A percentile compares a stretch with the other conserved stretches of the same genome.
phyloP scores from a whole-genome alignment of 2,329 filamentous ascomycete species.

The Tolypocladium amazonense region DNA sequence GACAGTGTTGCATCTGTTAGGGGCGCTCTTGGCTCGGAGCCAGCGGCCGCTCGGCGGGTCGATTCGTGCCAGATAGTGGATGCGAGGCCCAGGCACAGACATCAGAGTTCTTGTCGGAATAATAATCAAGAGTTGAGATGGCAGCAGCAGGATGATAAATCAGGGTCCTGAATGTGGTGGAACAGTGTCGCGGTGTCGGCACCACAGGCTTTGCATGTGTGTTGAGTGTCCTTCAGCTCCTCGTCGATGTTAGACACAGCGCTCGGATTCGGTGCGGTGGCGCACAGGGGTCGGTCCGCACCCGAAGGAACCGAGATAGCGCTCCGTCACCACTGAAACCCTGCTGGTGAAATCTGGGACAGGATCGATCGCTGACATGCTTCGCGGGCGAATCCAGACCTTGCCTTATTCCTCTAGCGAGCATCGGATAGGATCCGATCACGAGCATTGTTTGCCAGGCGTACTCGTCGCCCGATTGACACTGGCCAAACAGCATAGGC shows the following conservation, averaged over 20 bases:
- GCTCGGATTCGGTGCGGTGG: no score
- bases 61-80: background rate
- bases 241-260: no score
- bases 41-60: background rate
- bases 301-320: background rate
- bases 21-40: background rate
- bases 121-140: background rate
- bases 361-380: background rate
- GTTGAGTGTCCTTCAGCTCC: no score
- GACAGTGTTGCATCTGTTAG: background rate
- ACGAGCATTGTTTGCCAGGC: no score
- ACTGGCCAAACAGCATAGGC: no score
- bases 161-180: background rate
- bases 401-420: background rate
- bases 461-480: no score
- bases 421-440: background rate
- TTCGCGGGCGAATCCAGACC: background rate
- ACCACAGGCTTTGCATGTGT: no score
- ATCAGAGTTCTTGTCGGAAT: no score
- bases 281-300: background rate
- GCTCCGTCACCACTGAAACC: background rate
- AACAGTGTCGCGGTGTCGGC: background rate
- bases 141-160: background rate
- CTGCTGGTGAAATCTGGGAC: background rate
- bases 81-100: no score